These are phyloP conservation scores for Gilbertella persicaria DNA, from an alignment of 371 early-diverging fungal genomes.

Conservation along the genomic window DNA sequence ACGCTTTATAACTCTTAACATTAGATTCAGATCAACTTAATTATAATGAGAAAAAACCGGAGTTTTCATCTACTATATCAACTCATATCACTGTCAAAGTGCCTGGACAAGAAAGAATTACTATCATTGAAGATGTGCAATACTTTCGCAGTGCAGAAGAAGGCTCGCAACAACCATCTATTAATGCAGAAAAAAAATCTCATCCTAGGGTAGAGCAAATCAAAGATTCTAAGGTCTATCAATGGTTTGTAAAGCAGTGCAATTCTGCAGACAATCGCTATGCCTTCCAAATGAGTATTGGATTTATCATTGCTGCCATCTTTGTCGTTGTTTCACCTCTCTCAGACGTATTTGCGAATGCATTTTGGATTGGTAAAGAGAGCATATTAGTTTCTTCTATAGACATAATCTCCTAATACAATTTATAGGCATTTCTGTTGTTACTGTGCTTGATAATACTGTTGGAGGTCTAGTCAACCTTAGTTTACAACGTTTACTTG, in stretches of 20 bases:
- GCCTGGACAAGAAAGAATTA: slow-evolving; percentile 22
- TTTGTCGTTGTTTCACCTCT: slow-evolving; percentile 24
- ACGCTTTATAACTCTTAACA: not conserved
- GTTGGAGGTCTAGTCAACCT: slow-evolving; percentile 36
- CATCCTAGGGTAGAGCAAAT: slow-evolving; percentile 5
- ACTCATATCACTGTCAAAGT: not conserved
- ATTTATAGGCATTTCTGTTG: slow-evolving; percentile 37
- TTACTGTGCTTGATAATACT: slow-evolving; percentile 39
- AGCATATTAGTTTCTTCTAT: not conserved
- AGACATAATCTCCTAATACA: not conserved
- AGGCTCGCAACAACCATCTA: not conserved
- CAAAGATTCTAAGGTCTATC: slow-evolving; percentile 5
- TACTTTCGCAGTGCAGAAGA: not conserved
- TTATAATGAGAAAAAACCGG: not conserved
- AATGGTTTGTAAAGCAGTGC: slow-evolving; percentile 16
- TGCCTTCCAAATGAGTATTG: slow-evolving; percentile 28
- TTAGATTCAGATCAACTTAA: slow-evolving; percentile 1
- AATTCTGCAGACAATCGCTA: slow-evolving; percentile 18
- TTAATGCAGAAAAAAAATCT: not conserved
- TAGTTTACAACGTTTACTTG: slow-evolving; percentile 37
- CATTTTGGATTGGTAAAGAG: slow-evolving; percentile 28
- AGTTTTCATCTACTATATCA: not conserved
- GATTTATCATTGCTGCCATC: slow-evolving; percentile 19
- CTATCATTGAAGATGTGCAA: slow-evolving; percentile 17
- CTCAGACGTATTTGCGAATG: slow-evolving; percentile 18